Evolutionary conservation across 2,329 filamentous ascomycete species (phyloP), one percentile per base, ranked within the genome.

Genomic region (Botrytis medusae): DNA sequence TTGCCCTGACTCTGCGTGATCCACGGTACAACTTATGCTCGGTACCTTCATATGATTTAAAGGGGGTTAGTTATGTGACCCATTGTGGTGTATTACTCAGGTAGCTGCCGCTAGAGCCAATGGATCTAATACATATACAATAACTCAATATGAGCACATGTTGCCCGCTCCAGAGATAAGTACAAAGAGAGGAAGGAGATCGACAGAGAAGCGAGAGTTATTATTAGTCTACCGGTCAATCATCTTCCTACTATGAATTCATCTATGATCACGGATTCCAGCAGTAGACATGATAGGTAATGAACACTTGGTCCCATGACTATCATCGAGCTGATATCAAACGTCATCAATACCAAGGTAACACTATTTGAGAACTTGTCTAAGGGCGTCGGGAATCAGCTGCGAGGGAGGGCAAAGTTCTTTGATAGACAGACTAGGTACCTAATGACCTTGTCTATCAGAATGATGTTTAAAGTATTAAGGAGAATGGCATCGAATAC

Each of bases 61-160:
- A 34, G 18, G 59, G 59, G 34, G 48, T n/a, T 54, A 61, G 59
- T 32, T 34, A 59, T 4, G 9, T 34, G 29, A 20, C 18, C 57
- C 20, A 22, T 34, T 34, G 29, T 22, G 20, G 29, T 59, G 57
- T 54, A 54, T 54, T n/a, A 54, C 48, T 54, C 48, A 54, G 48
- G 48, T 54, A n/a, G 48, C 48, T n/a, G n/a, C 48, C 25, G 48
- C 25, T 54, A 54, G 48, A 54, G 48, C 25, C 48, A 54, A 54
- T 54, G 48, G n/a, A 54, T 54, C 48, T n/a, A 54, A 54, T 54
- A 54, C 51, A 57, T 54, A 54, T 57, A 57, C 51, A 57, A 57
- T 57, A 57, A 57, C n/a, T 57, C 51, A 18, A 32, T 57, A 57
- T 18, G 51, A 18, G 51, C 51, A 32, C 51, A 57, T 57, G 51